Base-by-base conservation (phyloP, 1,284 basidiomycete genomes). In the Inonotus obliquus region DNA sequence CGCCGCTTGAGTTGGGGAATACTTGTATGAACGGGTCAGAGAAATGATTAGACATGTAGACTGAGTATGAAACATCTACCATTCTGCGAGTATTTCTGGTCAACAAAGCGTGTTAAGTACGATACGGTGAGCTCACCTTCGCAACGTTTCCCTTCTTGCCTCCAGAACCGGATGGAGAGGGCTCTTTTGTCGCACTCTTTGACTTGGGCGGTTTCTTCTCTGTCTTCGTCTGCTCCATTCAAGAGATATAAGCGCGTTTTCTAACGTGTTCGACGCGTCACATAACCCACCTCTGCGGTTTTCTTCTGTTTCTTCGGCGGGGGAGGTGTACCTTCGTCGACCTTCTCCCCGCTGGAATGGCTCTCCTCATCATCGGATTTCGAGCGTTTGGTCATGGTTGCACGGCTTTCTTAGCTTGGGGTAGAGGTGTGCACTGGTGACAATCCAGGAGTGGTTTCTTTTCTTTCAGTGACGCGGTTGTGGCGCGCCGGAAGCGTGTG, bases 1-100 rank as follows among this genome's bases (percentile, higher is more conserved):
- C 83, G 1, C 86, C 87, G 6, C 85, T 80, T 0, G 73, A 54
- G 52, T 72, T 76, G 48, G 69, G 72, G 48, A 65, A 59, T 6
- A 67, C 58, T 44, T 38, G 29, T 39, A 58, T 54, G n/a, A 32
- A 41, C 29, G n/a, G 21, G 35, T 48, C 23, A 59, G 19, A 38
- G 51, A 27, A 11, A 11, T 27, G 19, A 1, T 52, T 35, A 19
- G n/a, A 29, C 35, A 27, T 10, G 11, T 19, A n/a, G 44, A 19
- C 14, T 11, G 21, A 23, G 7, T 32, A 13, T n/a, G 49, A 54
- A 32, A 13, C 19, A 27, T 7, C 21, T 57, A 60, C 55, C 52
- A 54, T 51, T 60, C 58, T 51, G 39, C 44, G 27, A 23, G 19
- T 45, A 44, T 7, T 44, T 54, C 13, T 19, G 56, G 58, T 48